Evolutionary conservation across 2,329 filamentous ascomycete genomes (phyloP).

Genomic region (Ramularia endophylla): DNA sequence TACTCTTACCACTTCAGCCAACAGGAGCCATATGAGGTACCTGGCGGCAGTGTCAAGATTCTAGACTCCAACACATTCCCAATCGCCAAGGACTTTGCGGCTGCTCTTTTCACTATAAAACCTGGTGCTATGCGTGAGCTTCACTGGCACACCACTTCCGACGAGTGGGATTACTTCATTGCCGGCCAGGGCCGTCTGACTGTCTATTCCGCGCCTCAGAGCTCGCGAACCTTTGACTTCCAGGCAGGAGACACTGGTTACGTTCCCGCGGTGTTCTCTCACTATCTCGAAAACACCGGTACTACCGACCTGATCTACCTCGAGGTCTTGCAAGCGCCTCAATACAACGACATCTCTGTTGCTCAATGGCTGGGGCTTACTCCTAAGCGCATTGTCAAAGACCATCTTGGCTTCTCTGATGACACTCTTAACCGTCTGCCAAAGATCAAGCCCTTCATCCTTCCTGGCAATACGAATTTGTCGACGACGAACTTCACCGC

Average conservation of each 20-base stretch:
- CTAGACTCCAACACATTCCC: conserved; percentile 54
- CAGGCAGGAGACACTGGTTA: conserved; percentile 51
- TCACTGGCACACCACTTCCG: conserved; percentile 56
- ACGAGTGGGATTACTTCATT: conserved; percentile 48
- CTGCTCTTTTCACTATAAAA: conserved; percentile 52
- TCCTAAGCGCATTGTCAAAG: conserved; percentile 33
- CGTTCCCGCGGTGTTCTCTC: conserved; percentile 49
- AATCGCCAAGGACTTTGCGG: conserved; percentile 49
- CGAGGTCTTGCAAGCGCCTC: conserved; percentile 51
- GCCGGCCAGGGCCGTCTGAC: conserved; percentile 47
- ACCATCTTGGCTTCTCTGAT: conserved; percentile 27
- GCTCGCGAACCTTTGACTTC: conserved; percentile 42
- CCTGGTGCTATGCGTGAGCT: conserved; percentile 61
- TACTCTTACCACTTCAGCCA: conserved; percentile 42
- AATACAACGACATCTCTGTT: conserved; percentile 49
- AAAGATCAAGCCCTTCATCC: conserved; percentile 35
- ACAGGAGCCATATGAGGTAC: conserved; percentile 46
- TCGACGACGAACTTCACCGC: conserved; percentile 33
- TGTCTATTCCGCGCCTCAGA: conserved; percentile 47
- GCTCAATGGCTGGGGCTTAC: conserved; percentile 53
- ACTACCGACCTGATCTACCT: conserved; percentile 52
- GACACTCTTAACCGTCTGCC: conserved; percentile 30
- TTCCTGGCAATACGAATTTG: conserved; percentile 34
- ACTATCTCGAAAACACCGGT: conserved; percentile 59
- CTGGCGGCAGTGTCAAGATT: conserved; percentile 55